A percentile compares a stretch with the other conserved stretches of the same genome.
Evolutionary conservation across 148 eudicot species (phyloP).

Genomic region (Silene latifolia): DNA sequence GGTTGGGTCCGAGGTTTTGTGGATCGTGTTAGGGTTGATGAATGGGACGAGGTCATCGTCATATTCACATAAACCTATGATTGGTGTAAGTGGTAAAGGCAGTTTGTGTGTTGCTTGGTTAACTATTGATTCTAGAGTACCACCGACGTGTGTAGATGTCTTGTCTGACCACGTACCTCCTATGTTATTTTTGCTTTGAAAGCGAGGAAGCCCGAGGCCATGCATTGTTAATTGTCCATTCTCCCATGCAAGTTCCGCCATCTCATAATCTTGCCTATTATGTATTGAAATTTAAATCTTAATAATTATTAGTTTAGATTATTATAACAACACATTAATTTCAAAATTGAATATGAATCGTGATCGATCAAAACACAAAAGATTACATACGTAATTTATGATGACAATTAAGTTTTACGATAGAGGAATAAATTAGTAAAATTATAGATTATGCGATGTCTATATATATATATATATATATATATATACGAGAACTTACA

Average conservation of each 20-base stretch:
- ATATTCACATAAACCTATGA: neutral
- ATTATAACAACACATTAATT: no score
- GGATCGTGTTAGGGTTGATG: constrained; percentile 15
- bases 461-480: no score
- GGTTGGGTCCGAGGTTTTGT: neutral
- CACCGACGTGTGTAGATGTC: constrained; percentile 36
- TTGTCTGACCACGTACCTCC: constrained; percentile 39
- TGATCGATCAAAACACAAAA: no score
- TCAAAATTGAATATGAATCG: no score
- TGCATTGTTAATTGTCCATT: constrained; percentile 78
- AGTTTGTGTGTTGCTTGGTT: constrained; percentile 53
- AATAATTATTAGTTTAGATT: neutral
- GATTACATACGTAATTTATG: no score
- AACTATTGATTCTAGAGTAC: constrained; percentile 79
- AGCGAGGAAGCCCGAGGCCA: constrained; percentile 57
- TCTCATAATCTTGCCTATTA: constrained; percentile 69
- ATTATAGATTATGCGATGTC: no score
- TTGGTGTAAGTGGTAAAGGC: constrained; percentile 7
- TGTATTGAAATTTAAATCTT: neutral
- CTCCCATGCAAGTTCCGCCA: constrained; percentile 86
- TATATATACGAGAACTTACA: constrained; percentile 24
- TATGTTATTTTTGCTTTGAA: constrained; percentile 27
- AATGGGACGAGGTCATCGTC: constrained; percentile 35
- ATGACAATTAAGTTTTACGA: neutral
- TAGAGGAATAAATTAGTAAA: neutral